phyloP scores from a whole-genome alignment of 495 filamentous ascomycete genomes.

The Xylaria castorea region DNA sequence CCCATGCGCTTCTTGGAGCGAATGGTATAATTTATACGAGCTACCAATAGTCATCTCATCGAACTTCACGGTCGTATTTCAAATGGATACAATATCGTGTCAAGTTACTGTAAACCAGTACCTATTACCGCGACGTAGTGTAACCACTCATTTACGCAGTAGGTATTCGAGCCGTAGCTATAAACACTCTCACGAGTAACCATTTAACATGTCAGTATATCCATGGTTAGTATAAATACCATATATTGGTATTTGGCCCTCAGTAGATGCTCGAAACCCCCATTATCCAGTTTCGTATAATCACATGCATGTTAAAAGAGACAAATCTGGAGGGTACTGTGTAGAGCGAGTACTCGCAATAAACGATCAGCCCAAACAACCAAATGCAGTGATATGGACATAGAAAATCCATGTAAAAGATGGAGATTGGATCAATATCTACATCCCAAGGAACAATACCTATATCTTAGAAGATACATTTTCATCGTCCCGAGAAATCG shows the following conservation, averaged over 20 bases:
- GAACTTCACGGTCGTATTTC: not conserved
- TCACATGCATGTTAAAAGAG: not conserved
- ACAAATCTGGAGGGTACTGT: not conserved
- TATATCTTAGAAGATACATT: constrained; percentile 16
- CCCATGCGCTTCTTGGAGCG: not conserved
- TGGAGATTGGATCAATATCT: not conserved
- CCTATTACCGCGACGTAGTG: not conserved
- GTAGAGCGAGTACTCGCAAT: not conserved
- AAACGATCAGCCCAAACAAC: too few relatives aligned
- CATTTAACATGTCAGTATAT: not conserved
- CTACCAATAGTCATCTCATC: not conserved
- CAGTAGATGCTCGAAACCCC: not conserved
- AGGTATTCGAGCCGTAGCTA: not conserved
- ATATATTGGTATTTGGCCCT: not conserved
- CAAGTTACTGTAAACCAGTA: not conserved
- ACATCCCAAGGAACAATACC: not conserved
- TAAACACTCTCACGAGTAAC: not conserved
- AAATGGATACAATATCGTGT: not conserved
- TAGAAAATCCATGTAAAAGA: not conserved
- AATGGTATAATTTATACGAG: not conserved
- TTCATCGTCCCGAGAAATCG: constrained; percentile 44
- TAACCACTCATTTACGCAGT: not conserved
- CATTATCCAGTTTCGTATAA: not conserved
- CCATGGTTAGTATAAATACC: not conserved
- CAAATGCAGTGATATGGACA: not conserved